Evolutionary conservation across 23 red algal species (phyloP).

Genomic region (Chondrus crispus): DNA sequence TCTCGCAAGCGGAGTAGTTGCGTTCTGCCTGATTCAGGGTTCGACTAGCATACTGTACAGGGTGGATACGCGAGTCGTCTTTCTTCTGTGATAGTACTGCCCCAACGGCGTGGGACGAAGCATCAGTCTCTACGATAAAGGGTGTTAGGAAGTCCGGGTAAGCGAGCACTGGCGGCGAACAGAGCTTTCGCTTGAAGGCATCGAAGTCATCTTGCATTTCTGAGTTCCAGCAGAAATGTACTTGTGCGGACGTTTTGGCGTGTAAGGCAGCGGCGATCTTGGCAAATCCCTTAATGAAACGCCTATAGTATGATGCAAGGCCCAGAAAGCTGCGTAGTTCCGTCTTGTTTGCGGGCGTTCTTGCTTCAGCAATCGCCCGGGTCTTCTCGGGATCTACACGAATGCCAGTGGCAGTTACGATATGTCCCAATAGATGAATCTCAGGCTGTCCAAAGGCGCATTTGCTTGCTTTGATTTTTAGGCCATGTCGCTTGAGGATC

Average conservation of each 20-base stretch:
- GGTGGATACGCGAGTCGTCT: not conserved
- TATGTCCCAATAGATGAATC: not conserved
- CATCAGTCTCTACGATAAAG: constrained; percentile 2
- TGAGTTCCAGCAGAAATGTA: not conserved
- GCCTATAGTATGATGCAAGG: not conserved
- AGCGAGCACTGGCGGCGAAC: not conserved
- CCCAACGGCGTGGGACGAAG: not conserved
- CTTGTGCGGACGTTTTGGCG: not conserved
- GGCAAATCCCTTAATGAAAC: not conserved
- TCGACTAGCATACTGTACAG: not conserved
- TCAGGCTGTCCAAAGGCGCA: not conserved
- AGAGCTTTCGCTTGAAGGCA: not conserved
- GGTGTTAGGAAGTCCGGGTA: not conserved
- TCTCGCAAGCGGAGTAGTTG: not conserved
- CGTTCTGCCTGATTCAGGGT: not conserved
- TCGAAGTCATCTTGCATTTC: not conserved
- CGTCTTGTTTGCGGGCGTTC: not conserved
- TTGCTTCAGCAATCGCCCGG: not conserved
- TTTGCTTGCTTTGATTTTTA: not conserved
- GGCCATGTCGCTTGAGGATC: not conserved
- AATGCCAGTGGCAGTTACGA: not conserved
- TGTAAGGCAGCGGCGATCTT: not conserved
- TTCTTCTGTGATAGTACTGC: constrained; percentile 8
- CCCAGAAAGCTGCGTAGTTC: not conserved
- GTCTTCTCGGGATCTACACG: not conserved